Evolutionary conservation across 192 early-diverging fungal genomes (phyloP), one percentile per base, ranked within the genome.

Genomic region (Lobosporangium transversale): DNA sequence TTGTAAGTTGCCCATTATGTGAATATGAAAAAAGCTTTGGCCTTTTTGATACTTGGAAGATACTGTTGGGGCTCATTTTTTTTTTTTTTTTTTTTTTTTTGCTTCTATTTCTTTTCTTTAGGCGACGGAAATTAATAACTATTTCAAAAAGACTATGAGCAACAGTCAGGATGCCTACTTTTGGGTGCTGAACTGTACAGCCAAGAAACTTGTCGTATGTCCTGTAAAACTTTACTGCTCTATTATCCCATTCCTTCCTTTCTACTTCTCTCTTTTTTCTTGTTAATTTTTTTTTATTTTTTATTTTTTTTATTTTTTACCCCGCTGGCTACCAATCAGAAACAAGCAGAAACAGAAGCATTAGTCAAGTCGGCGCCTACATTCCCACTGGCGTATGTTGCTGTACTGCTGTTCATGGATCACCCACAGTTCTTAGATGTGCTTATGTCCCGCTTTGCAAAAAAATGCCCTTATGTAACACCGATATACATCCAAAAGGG

Each of bases 321-420:
- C 54, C 3, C 20, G 52, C 64, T 31, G 32, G 47, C 17, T 5
- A 49, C 70, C n/a, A n/a, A n/a, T n/a, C n/a, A 88, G 85, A 79
- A 85, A 81, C 92, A 95, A 87, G 84, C 87, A 11, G 89, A 88
- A 62, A 85, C 67, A 3, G 94, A 95, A 57, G 80, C 90, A 0
- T 74, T 87, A 15, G 89, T 90, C 3, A 85, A 83, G 40, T 63
- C 68, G 0, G 58, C 78, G 20, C 81, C 85, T 2, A 90, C 92
- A 1, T 92, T 87, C 49, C 88, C 91, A 7, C 40, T 94, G 7
- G 93, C 89, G 7, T 73, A 87, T 47, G 79, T 93, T 2, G 78
- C 81, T 23, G 83, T 91, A 18, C 49, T 91, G 53, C 47, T 94
- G 3, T 86, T 80, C 51, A 70, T 74, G 0, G 70, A 79, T 12